phyloP scores from a whole-genome alignment of 2,329 filamentous ascomycete species.

The Magnaporthales sp. region DNA sequence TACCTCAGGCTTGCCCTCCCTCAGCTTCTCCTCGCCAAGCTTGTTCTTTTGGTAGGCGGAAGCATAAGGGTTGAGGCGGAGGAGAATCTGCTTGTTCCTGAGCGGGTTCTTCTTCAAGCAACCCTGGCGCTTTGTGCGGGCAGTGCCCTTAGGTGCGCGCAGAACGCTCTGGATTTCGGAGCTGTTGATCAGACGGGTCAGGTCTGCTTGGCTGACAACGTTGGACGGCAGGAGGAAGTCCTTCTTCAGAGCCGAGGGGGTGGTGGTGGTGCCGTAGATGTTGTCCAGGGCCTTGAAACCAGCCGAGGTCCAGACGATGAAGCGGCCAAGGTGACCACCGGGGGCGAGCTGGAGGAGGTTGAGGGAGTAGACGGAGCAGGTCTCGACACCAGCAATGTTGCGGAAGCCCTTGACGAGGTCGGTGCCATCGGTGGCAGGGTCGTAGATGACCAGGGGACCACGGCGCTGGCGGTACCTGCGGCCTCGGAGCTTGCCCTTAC shows the following conservation, averaged over 20 bases:
- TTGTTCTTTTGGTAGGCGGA: slow-evolving; percentile 81
- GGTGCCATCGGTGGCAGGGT: slow-evolving; percentile 90
- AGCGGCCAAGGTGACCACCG: slow-evolving; percentile 96
- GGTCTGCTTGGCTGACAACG: slow-evolving; percentile 87
- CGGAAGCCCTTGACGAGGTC: slow-evolving; percentile 91
- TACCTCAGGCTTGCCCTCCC: slow-evolving; percentile 15
- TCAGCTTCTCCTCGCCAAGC: slow-evolving; percentile 59
- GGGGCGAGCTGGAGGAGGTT: slow-evolving; percentile 99
- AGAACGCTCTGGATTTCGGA: slow-evolving; percentile 97
- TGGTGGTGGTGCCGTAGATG: slow-evolving; percentile 91
- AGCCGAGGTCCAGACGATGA: slow-evolving; percentile 97
- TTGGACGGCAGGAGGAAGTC: slow-evolving; percentile 96
- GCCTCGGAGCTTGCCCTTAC: slow-evolving; percentile 97
- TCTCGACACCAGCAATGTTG: slow-evolving; percentile 98
- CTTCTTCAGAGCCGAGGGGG: slow-evolving; percentile 90
- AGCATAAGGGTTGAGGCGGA: slow-evolving; percentile 98
- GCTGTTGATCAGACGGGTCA: slow-evolving; percentile 97
- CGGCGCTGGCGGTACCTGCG: slow-evolving; percentile 96
- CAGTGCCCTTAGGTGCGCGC: slow-evolving; percentile 80
- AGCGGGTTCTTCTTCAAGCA: slow-evolving; percentile 99
- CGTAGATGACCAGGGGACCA: slow-evolving; percentile 95
- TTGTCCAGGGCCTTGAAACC: slow-evolving; percentile 95
- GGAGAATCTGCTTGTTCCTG: slow-evolving; percentile 95
- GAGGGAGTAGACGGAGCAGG: slow-evolving; percentile 81
- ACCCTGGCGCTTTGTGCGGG: slow-evolving; percentile 77